Conservation (phyloP, 2,329 filamentous ascomycete species). For the Fusarium protoensiforme region DNA sequence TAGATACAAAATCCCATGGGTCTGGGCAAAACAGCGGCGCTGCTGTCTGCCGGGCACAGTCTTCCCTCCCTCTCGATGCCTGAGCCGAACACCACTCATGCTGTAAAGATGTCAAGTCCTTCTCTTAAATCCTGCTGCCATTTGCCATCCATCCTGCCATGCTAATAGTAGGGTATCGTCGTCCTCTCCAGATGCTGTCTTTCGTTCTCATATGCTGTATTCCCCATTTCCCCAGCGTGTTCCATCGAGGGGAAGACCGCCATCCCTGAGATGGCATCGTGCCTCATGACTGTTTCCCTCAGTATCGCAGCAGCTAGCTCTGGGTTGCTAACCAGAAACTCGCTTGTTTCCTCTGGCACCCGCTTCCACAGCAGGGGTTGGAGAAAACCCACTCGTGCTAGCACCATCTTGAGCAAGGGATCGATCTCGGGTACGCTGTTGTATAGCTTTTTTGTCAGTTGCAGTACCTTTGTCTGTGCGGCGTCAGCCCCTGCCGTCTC, state of each 20-base stretch:
- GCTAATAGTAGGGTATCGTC: not conserved
- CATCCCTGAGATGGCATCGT: slow-evolving; percentile 52
- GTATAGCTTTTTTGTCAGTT: slow-evolving; percentile 56
- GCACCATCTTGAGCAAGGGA: slow-evolving; percentile 58
- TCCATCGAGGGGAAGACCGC: slow-evolving; percentile 60
- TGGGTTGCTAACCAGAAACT: slow-evolving; percentile 57
- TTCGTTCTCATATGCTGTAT: slow-evolving; percentile 17
- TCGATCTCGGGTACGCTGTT: slow-evolving; percentile 57
- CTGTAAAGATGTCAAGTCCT: not conserved
- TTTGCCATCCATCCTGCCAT: not conserved
- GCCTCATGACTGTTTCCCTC: slow-evolving; percentile 57
- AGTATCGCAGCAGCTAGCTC: slow-evolving; percentile 60
- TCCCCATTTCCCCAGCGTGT: not conserved
- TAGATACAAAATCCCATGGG: slow-evolving; percentile 1
- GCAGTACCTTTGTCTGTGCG: slow-evolving; percentile 56
- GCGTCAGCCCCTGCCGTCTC: slow-evolving; percentile 56
- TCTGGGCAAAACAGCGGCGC: not conserved
- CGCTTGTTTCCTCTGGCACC: slow-evolving; percentile 52
- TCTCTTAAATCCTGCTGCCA: not conserved
- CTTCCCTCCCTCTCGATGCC: not conserved
- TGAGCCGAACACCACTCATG: not conserved
- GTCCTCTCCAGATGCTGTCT: slow-evolving; percentile 14
- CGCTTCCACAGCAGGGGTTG: slow-evolving; percentile 57
- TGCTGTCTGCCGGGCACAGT: not conserved
- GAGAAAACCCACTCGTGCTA: slow-evolving; percentile 61